These are phyloP conservation scores for Nidularia sp. DNA, from an alignment of 768 basidiomycete genomes.

Conservation along the genomic window DNA sequence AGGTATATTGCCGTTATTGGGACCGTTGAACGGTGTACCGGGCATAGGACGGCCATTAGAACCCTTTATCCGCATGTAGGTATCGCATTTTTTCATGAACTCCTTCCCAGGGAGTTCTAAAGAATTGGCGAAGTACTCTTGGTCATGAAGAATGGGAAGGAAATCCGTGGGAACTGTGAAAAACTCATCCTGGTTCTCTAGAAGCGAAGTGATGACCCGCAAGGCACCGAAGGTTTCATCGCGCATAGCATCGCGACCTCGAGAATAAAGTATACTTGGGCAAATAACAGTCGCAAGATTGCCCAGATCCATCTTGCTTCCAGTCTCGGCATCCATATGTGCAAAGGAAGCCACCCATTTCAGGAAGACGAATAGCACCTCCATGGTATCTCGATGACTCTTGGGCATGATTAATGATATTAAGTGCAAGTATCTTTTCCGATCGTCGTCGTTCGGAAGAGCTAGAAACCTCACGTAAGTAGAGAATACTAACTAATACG, in stretches of 20 bases:
- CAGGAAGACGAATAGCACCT: constrained; percentile 95
- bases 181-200: constrained; percentile 94
- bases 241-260: constrained; percentile 77
- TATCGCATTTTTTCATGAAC: constrained; percentile 91
- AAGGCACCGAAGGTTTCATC: constrained; percentile 94
- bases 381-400: constrained; percentile 94
- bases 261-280: constrained; percentile 94
- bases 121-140: constrained; percentile 86
- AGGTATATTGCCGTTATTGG: constrained; percentile 34
- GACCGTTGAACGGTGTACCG: constrained; percentile 27
- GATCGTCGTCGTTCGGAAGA: constrained; percentile 70
- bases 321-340: constrained; percentile 95
- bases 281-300: constrained; percentile 97
- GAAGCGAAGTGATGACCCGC: constrained; percentile 75
- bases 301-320: constrained; percentile 95
- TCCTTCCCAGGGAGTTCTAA: constrained; percentile 92
- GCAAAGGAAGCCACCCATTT: constrained; percentile 99
- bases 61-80: constrained; percentile 75
- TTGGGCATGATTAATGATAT: constrained; percentile 85
- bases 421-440: constrained; percentile 80
- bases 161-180: constrained; percentile 94
- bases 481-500: background rate
- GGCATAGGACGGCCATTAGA: constrained; percentile 49
- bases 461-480: constrained; percentile 35
- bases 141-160: constrained; percentile 79